A percentile compares a stretch with the other conserved stretches of the same genome.
phyloP scores from a whole-genome alignment of 805 yeast genomes.

The Groenewaldozyma tartarivorans region DNA sequence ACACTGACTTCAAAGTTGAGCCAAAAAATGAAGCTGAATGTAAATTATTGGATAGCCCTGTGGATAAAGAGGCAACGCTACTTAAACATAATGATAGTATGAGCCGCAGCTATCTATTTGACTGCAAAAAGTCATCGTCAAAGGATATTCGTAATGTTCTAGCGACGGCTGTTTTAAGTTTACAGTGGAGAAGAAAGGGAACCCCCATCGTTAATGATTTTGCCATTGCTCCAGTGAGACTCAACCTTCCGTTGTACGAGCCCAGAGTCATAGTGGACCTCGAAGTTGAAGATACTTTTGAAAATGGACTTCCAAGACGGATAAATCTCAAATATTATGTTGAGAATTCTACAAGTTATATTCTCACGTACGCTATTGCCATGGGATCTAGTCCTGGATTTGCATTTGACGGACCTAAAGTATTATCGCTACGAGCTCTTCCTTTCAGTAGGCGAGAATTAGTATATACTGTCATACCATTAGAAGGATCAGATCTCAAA shows the following conservation, averaged over 20 bases:
- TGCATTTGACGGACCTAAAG: constrained; percentile 31
- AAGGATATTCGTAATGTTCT: constrained; percentile 17
- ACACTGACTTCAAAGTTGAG: constrained; percentile 15
- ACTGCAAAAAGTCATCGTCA: constrained; percentile 10
- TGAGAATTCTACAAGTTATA: constrained; percentile 68
- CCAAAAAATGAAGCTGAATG: constrained; percentile 16
- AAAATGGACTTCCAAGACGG: not conserved
- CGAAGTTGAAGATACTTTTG: constrained; percentile 1
- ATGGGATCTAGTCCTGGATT: constrained; percentile 33
- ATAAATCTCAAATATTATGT: constrained; percentile 33
- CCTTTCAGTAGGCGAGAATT: constrained; percentile 45
- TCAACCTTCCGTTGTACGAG: constrained; percentile 53
- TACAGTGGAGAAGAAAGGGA: constrained; percentile 25
- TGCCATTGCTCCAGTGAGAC: constrained; percentile 35
- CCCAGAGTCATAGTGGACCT: constrained; percentile 52
- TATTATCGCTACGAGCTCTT: constrained; percentile 36
- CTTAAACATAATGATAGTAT: constrained; percentile 15
- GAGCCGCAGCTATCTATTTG: constrained; percentile 11
- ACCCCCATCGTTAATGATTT: constrained; percentile 10
- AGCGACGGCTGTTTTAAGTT: constrained; percentile 21
- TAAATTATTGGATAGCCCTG: constrained; percentile 5
- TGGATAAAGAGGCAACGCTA: not conserved
- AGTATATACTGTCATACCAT: constrained; percentile 22
- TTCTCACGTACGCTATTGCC: constrained; percentile 51
- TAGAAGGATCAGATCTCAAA: constrained; percentile 8